Evolutionary conservation across 2,329 filamentous ascomycete species (phyloP), one percentile per base, ranked within the genome.

Genomic region (Colletotrichum trifolii): DNA sequence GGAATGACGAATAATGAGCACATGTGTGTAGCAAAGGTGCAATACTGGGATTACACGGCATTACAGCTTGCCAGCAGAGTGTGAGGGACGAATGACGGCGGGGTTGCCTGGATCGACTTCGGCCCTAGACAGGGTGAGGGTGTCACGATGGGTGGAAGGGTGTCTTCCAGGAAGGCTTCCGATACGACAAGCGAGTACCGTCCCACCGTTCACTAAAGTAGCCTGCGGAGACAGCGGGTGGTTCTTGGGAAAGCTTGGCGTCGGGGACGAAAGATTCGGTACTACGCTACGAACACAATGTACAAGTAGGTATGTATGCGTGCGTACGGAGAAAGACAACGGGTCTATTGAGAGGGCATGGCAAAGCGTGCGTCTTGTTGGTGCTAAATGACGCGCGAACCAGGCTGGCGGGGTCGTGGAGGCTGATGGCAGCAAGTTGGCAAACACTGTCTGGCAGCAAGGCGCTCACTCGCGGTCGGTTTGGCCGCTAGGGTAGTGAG

Each of bases 191-290:
- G 34, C 47, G 42, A 42, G 36, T 35, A 40, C 33, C 47, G 40
- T 62, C 62, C 62, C 52, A 53, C 58, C 62, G 39, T 50, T 35
- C 62, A 65, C 47, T 53, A 60, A 40, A 54, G 38, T 45, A 52
- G 47, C 52, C 53, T 62, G 58, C 57, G 47, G 62, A 58, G 48
- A 17, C 5, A 13, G n/a, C 42, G 45, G 36, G 33, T 39, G 60
- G 58, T 43, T 56, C 40, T 56, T 34, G 57, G 58, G 34, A 65
- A 65, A 65, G 62, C 62, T 65, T 65, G 62, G 62, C 58, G 57
- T 36, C 43, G 42, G 52, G 13, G 40, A 34, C 35, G 36, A 35
- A 42, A 49, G 40, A 6, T 25, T 25, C 4, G 25, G 25, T 25
- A 25, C 25, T 25, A 25, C 25, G 4, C 25, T 25, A 25, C 25